phyloP scores from a whole-genome alignment of 805 yeast species.

The Lipomyces orientalis region DNA sequence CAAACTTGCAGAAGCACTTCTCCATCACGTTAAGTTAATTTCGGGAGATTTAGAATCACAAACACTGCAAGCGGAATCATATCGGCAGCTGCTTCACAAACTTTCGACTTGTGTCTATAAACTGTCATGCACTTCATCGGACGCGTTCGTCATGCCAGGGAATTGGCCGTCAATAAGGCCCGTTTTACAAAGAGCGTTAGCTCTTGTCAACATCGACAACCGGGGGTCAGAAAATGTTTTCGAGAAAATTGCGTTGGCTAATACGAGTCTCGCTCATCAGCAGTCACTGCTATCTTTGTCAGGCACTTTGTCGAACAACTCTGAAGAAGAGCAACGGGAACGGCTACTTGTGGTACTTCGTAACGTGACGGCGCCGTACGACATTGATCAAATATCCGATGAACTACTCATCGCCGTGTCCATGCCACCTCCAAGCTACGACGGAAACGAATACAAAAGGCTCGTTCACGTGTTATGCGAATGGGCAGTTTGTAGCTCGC shows the following conservation, averaged over 20 bases:
- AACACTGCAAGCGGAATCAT: conserved; percentile 38
- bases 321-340: conserved; percentile 36
- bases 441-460: conserved; percentile 23
- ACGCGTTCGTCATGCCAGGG: conserved; percentile 46
- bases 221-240: conserved; percentile 25
- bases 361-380: conserved; percentile 25
- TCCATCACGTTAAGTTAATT: conserved; percentile 50
- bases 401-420: conserved; percentile 37
- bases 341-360: conserved; percentile 35
- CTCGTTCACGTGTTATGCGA: conserved; percentile 38
- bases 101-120: conserved; percentile 47
- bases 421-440: conserved; percentile 35
- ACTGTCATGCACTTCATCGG: conserved; percentile 39
- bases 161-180: conserved; percentile 43
- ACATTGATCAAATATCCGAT: conserved; percentile 29
- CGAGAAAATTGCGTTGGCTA: conserved; percentile 27
- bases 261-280: conserved; percentile 19
- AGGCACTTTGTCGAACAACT: conserved; percentile 10
- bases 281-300: conserved; percentile 40
- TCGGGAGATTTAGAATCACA: conserved; percentile 44
- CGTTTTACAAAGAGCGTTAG: conserved; percentile 40
- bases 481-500: conserved; percentile 41
- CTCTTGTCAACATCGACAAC: conserved; percentile 19
- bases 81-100: conserved; percentile 41
- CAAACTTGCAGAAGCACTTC: conserved; percentile 65